These are phyloP conservation scores for Drosera capensis DNA, from an alignment of 148 eudicot genomes.

Conservation along the genomic window DNA sequence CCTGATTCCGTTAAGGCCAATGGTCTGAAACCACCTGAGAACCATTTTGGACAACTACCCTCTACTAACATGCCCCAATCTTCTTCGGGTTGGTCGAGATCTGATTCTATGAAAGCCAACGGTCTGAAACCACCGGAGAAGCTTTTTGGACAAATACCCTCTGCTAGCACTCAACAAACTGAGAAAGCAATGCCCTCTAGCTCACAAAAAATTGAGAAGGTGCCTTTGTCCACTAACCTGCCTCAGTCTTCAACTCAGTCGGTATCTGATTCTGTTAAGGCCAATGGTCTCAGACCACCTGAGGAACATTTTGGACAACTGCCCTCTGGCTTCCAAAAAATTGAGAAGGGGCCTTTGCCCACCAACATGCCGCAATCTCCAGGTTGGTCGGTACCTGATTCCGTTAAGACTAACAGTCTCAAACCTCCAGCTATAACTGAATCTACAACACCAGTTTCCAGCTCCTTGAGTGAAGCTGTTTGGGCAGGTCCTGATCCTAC, in stretches of 20 bases:
- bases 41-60: conserved; percentile 29
- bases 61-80: conserved; percentile 50
- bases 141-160: too few relatives aligned
- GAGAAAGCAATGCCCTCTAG: too few relatives aligned
- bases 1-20: conserved; percentile 21
- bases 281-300: conserved; percentile 21
- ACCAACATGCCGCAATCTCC: conserved; percentile 10
- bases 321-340: too few relatives aligned
- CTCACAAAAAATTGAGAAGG: too few relatives aligned
- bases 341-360: conserved; percentile 18
- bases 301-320: conserved; percentile 36
- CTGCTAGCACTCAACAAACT: too few relatives aligned
- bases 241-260: too few relatives aligned
- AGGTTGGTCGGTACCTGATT: too few relatives aligned
- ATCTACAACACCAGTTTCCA: conserved; percentile 25
- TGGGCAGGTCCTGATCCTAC: conserved; percentile 58
- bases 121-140: too few relatives aligned
- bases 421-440: conserved; percentile 37
- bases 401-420: conserved; percentile 17
- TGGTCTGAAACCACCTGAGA: conserved; percentile 29
- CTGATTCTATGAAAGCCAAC: too few relatives aligned
- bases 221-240: conserved; percentile 16
- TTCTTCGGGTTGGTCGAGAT: too few relatives aligned
- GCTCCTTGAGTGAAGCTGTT: conserved; percentile 66
- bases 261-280: conserved; percentile 21